Conservation (phyloP, 768 basidiomycete genomes). For the Termitomyces sp. region DNA sequence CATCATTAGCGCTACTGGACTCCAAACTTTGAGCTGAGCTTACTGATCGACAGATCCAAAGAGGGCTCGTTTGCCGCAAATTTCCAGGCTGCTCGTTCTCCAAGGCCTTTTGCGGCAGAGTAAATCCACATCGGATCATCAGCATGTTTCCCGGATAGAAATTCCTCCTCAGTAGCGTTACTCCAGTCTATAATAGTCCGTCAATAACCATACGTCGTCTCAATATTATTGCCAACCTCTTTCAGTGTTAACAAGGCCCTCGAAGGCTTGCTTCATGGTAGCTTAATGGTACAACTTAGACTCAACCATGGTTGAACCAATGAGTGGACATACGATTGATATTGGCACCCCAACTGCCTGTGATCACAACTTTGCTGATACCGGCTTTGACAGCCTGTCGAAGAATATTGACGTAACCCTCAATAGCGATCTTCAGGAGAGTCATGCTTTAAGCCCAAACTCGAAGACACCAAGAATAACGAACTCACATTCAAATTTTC, state of each 20-base stretch:
- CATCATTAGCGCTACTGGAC: neutral
- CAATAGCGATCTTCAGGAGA: constrained; percentile 26
- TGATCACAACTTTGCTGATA: constrained; percentile 29
- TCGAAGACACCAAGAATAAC: neutral
- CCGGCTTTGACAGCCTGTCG: constrained; percentile 34
- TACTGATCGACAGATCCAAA: constrained; percentile 33
- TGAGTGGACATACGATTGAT: constrained; percentile 14
- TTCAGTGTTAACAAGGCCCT: constrained; percentile 22
- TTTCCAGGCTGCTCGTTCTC: constrained; percentile 39
- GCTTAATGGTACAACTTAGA: constrained; percentile 5
- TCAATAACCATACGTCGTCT: neutral
- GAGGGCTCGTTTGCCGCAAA: constrained; percentile 35
- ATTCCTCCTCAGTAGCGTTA: constrained; percentile 27
- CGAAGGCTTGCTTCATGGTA: constrained; percentile 17
- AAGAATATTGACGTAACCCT: constrained; percentile 36
- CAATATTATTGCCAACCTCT: constrained; percentile 18
- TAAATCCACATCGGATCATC: constrained; percentile 27
- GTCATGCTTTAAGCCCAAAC: neutral
- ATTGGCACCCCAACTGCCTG: constrained; percentile 28
- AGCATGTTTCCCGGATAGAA: constrained; percentile 18
- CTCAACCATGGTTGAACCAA: neutral
- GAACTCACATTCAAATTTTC: constrained; percentile 16
- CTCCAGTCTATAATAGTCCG: constrained; percentile 30
- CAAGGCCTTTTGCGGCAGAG: constrained; percentile 33
- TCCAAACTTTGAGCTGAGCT: constrained; percentile 9